These are phyloP conservation scores for Rhizopogon roseolus DNA, from an alignment of 768 basidiomycete species.

Conservation along the genomic window DNA sequence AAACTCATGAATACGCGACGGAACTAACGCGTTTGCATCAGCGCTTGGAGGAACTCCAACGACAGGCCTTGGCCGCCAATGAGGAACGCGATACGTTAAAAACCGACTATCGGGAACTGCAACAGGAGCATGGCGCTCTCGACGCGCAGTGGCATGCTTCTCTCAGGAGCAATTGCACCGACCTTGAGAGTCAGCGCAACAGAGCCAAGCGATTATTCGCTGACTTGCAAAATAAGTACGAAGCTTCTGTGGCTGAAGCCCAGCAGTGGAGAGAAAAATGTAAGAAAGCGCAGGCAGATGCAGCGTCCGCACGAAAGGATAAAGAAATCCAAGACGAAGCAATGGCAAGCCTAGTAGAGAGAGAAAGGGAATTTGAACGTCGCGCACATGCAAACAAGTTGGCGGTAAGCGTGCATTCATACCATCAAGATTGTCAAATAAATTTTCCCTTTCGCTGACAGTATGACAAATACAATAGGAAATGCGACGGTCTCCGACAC, in stretches of 20 bases:
- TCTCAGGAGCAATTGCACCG: neutral
- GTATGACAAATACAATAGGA: slow-evolving; percentile 20
- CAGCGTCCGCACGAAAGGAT: neutral
- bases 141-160: slow-evolving; percentile 10
- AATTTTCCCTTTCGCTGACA: slow-evolving; percentile 1
- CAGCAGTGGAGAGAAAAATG: neutral
- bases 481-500: slow-evolving; percentile 16
- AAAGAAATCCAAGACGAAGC: neutral
- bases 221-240: neutral
- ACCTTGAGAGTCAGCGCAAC: neutral
- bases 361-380: slow-evolving; percentile 17
- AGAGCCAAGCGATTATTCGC: neutral
- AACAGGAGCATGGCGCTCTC: slow-evolving; percentile 9
- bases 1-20: neutral
- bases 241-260: neutral
- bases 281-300: neutral
- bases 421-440: neutral
- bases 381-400: slow-evolving; percentile 15
- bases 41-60: neutral
- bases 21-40: neutral
- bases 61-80: neutral
- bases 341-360: slow-evolving; percentile 6
- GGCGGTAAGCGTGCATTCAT: slow-evolving; percentile 12
- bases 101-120: slow-evolving; percentile 7
- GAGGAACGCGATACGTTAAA: neutral